Evolutionary conservation across 305 asterid species (phyloP), one percentile per base, ranked within the genome.

Genomic region (Andrographis paniculata): DNA sequence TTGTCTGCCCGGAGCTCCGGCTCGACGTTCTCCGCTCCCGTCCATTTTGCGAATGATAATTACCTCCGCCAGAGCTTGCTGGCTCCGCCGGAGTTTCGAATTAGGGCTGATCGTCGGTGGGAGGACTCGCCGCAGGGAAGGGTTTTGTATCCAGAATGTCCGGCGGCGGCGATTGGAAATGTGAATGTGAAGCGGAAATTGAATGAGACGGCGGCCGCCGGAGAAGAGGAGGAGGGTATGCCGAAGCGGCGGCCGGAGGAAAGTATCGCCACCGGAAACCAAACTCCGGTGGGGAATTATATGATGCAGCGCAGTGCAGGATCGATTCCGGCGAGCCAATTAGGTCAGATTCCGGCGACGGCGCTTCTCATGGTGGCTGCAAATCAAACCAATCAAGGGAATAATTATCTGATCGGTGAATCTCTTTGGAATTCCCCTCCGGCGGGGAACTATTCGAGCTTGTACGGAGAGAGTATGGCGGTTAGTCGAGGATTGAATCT

Each of bases 1-100:
- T 70, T 82, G 13, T 76, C 94, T 0, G 60, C 51, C 0, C 31
- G 94, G 21, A 74, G 81, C 60, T 76, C 94, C 0, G 79, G 94
- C 0, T 72, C 78, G 0, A 74, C 73, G 6, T 38, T 76, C 13
- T 76, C 86, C 0, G 75, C 78, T 1, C 84, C 84, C 1, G 61
- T 56, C 1, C 67, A 60, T 45, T 43, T 67, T 35, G 55, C 65
- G 61, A 57, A 42, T 33, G 57, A 24, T 20, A 38, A 20, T 12
- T 61, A 52, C 30, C 54, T 59, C 2, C 51, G 56, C 42, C 78
- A 65, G 20, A 53, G 33, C 33, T 58, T 67, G 4, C 51, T 46
- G 16, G 55, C 56, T 30, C 54, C 76, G 14, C 9, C 30, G 30
- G 74, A 61, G 55, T 56, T 62, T 21, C 50, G 61, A 18, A 30